Evolutionary conservation across 2,329 filamentous ascomycete genomes (phyloP), one percentile per base, ranked within the genome.

Genomic region (Exophiala spinifera): DNA sequence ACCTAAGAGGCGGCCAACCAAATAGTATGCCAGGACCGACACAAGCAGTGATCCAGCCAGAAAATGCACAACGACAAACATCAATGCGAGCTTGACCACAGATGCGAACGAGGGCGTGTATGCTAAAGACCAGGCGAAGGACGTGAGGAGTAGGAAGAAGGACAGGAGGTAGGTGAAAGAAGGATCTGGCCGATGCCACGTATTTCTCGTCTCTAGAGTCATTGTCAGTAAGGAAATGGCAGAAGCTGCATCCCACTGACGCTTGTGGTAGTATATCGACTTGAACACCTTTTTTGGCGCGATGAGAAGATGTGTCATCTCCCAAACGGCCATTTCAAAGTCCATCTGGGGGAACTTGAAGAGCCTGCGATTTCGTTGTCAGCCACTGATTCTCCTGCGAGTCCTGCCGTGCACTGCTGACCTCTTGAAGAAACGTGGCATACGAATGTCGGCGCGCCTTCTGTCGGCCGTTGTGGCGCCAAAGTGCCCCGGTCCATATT

Each of bases 311-410:
- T 79, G 82, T 58, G 82, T 85, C 80, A 87, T 87, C 69, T 87
- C 84, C 84, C 84, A 87, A 62, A 86, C 80, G 17, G 84, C 84
- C 77, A 86, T 85, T 67, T 87, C 84, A 67, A 87, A 87, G 74
- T 87, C 84, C 84, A 87, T 87, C 63, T 86, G 84, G 10, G 84
- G 83, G 65, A 87, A 87, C 69, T 87, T 87, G 77, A 87, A 86
- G 46, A 87, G 72, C 54, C 78, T 79, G 47, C 17, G 34, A n/a
- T 20, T 25, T n/a, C 14, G 14, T 14, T 31, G 45, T 50, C 44
- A 55, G 56, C 17, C 37, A 31, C 20, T 34, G 11, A 17, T 43
- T 42, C 20, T 21, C 14, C 13, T 23, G 51, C 23, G 14, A 15
- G 21, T 14, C 50, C 37, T 63, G 46, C 53, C 40, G 13, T 36